Conservation (phyloP, 441 rosid genomes). For the Gossypium davidsonii region DNA sequence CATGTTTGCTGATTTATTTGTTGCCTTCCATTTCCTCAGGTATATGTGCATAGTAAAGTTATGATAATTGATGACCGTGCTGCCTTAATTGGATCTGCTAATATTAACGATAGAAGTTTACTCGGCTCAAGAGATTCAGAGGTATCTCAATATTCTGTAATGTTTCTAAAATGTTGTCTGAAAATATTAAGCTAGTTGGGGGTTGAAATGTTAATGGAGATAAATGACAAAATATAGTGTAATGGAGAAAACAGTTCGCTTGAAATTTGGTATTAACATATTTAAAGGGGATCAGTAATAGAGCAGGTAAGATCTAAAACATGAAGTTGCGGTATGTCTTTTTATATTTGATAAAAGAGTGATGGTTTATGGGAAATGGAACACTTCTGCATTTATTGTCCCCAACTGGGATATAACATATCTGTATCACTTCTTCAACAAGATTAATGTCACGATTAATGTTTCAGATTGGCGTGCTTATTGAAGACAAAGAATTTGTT, state of each 20-base stretch:
- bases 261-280: neutral
- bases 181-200: neutral
- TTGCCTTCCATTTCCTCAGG: constrained; percentile 33
- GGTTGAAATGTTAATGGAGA: neutral
- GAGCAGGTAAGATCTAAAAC: neutral
- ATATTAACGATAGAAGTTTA: constrained; percentile 91
- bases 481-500: constrained; percentile 83
- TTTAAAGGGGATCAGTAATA: neutral
- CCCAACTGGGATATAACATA: neutral
- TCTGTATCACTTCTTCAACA: neutral
- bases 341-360: neutral
- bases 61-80: constrained; percentile 81
- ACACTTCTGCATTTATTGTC: neutral
- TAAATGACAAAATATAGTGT: neutral
- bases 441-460: constrained; percentile 6
- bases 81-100: constrained; percentile 87
- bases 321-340: neutral
- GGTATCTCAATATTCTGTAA: constrained; percentile 37
- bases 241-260: neutral
- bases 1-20: constrained; percentile 1
- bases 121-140: constrained; percentile 99
- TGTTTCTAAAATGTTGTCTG: neutral
- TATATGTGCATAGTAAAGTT: constrained; percentile 95
- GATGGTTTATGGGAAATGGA: too few relatives aligned
- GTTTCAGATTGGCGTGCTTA: constrained; percentile 72